Evolutionary conservation across 495 filamentous ascomycete genomes (phyloP).

Genomic region (Aspergillus leporis): DNA sequence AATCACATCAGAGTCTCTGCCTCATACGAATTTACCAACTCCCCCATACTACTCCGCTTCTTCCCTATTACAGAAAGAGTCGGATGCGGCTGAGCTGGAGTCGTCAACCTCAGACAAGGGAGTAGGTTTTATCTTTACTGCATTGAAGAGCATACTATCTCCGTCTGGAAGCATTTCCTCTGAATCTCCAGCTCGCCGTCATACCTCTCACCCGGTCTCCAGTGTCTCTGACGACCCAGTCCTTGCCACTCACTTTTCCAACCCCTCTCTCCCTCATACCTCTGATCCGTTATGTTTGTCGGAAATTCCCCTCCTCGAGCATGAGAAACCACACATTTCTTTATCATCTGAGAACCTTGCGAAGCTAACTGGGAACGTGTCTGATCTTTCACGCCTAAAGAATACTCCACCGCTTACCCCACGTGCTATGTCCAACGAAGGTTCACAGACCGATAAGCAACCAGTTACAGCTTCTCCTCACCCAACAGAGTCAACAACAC

Average conservation of each 20-base stretch:
- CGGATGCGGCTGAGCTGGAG: conserved; percentile 39
- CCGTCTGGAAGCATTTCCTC: conserved; percentile 29
- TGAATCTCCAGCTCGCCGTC: conserved; percentile 50
- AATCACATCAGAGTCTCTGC: conserved; percentile 24
- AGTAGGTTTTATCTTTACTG: conserved; percentile 40
- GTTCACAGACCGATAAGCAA: conserved; percentile 39
- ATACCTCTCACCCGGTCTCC: conserved; percentile 58
- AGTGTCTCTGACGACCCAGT: conserved; percentile 67
- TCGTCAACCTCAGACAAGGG: conserved; percentile 36
- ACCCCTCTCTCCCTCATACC: conserved; percentile 60
- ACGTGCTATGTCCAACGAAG: conserved; percentile 74
- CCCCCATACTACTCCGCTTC: conserved; percentile 42
- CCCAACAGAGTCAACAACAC: conserved; percentile 26
- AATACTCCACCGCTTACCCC: conserved; percentile 87
- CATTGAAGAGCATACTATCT: conserved; percentile 46
- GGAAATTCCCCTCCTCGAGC: conserved; percentile 50
- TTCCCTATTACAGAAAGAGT: conserved; percentile 46
- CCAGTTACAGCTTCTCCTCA: conserved; percentile 31
- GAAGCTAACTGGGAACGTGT: conserved; percentile 84
- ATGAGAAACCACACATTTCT: conserved; percentile 51
- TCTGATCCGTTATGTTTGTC: conserved; percentile 59
- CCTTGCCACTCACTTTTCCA: conserved; percentile 73
- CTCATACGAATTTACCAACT: conserved; percentile 39
- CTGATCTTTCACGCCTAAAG: conserved; percentile 65
- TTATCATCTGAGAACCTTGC: conserved; percentile 67